Percentiles rank a stretch among this genome's conserved stretches.
Evolutionary conservation across 164 flowering plant genomes (phyloP).

Genomic region (grape (Vitis vinifera)): DNA sequence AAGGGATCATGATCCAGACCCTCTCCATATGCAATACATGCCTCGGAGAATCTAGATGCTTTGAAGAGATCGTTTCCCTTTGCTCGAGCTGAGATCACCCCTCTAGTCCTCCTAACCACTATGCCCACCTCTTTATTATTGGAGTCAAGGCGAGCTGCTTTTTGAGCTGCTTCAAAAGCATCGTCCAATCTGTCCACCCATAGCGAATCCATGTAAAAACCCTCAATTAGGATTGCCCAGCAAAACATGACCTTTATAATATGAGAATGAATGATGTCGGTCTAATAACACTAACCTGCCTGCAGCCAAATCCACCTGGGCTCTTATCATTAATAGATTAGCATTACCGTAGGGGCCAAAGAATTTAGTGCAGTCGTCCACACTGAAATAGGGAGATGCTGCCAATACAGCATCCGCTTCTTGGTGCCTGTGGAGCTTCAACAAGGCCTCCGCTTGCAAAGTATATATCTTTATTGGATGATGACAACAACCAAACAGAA

Average conservation of each 20-base stretch:
- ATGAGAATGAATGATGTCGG: background rate
- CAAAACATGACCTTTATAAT: background rate
- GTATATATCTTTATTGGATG: conserved; percentile 48
- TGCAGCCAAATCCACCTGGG: conserved; percentile 58
- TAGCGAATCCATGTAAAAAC: background rate
- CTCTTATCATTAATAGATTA: conserved; percentile 37
- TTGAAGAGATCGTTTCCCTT: conserved; percentile 70
- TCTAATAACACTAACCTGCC: conserved; percentile 55
- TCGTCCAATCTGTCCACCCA: conserved; percentile 55
- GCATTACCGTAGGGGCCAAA: conserved; percentile 62
- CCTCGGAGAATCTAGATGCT: conserved; percentile 46
- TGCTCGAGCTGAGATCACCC: conserved; percentile 54
- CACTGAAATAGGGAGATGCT: conserved; percentile 47
- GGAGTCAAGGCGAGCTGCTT: conserved; percentile 54
- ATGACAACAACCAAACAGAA: background rate
- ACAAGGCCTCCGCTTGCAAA: conserved; percentile 70
- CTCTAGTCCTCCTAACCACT: conserved; percentile 46
- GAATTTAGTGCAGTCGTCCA: conserved; percentile 45
- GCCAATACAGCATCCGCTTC: conserved; percentile 53
- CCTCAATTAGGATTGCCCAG: background rate
- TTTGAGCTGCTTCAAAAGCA: conserved; percentile 51
- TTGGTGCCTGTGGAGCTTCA: conserved; percentile 63
- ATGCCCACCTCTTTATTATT: conserved; percentile 48
- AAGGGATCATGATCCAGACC: conserved; percentile 64
- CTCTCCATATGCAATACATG: conserved; percentile 56